Evolutionary conservation across 1,139 yeast genomes (phyloP).

Genomic region (Yamadazyma mexicana): DNA sequence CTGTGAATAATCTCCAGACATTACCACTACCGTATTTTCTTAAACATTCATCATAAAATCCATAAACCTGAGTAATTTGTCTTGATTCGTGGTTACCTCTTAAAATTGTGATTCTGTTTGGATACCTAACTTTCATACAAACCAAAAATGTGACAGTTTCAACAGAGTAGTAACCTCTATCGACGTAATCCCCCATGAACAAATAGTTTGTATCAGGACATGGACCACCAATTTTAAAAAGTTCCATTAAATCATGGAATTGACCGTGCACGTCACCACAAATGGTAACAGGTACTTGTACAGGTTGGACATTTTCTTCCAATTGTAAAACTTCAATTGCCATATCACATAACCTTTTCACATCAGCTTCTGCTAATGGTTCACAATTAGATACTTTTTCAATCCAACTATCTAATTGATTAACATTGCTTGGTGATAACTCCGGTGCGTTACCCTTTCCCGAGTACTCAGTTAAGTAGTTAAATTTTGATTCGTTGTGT

Average conservation of each 20-base stretch:
- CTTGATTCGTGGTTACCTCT: constrained; percentile 98
- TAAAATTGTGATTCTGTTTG: constrained; percentile 87
- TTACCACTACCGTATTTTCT: constrained; percentile 94
- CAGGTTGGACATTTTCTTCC: constrained; percentile 93
- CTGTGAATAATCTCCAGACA: constrained; percentile 79
- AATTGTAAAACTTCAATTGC: constrained; percentile 90
- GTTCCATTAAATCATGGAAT: constrained; percentile 89
- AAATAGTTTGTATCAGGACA: constrained; percentile 79
- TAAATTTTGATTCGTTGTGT: constrained; percentile 21
- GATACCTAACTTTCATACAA: constrained; percentile 91
- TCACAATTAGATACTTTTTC: constrained; percentile 76
- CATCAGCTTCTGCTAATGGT: constrained; percentile 81
- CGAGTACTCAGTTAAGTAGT: constrained; percentile 7
- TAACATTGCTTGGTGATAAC: constrained; percentile 37
- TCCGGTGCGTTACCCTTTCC: constrained; percentile 19
- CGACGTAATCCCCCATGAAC: constrained; percentile 94
- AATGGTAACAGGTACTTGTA: constrained; percentile 90
- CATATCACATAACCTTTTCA: constrained; percentile 77
- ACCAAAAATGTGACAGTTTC: constrained; percentile 90
- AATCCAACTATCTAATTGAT: constrained; percentile 87
- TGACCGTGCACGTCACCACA: constrained; percentile 99
- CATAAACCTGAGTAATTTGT: constrained; percentile 96
- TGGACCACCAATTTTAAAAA: constrained; percentile 92
- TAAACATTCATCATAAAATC: constrained; percentile 96
- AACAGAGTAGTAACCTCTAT: constrained; percentile 90